phyloP scores from a whole-genome alignment of 148 eudicot genomes.

The Oxyria digyna region DNA sequence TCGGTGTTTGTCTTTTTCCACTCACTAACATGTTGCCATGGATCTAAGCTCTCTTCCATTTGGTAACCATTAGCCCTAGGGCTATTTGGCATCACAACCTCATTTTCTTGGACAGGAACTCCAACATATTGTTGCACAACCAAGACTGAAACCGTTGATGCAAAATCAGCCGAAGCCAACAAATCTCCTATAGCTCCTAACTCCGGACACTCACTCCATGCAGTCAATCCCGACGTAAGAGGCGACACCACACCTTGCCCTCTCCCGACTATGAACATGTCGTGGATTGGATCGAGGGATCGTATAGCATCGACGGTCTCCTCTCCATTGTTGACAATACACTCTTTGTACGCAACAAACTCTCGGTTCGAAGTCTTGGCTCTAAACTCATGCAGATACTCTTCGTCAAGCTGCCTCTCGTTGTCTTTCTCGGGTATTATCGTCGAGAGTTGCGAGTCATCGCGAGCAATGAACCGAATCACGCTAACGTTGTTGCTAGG shows the following conservation, averaged over 20 bases:
- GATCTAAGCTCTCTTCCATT: not conserved
- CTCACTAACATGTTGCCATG: not conserved
- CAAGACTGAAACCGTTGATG: constrained; percentile 24
- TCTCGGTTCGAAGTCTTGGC: not conserved
- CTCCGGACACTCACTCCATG: constrained; percentile 37
- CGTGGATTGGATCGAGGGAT: constrained; percentile 12
- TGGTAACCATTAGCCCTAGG: not conserved
- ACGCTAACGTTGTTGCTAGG: constrained; percentile 13
- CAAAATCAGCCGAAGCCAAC: constrained; percentile 22
- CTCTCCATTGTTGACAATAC: constrained; percentile 15
- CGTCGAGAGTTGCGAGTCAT: not conserved
- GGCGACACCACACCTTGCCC: constrained; percentile 18
- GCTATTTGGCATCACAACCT: too few species aligned
- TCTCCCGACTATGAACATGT: constrained; percentile 23
- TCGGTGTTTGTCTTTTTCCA: not conserved
- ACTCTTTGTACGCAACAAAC: constrained; percentile 13
- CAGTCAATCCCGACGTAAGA: constrained; percentile 24
- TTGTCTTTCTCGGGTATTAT: not conserved
- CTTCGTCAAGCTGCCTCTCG: constrained; percentile 14
- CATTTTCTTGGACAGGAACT: not conserved
- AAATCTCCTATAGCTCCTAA: constrained; percentile 27
- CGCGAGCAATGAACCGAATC: constrained; percentile 11
- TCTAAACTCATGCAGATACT: constrained; percentile 9
- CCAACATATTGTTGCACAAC: constrained; percentile 41
- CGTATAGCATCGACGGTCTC: constrained; percentile 14